Base-by-base conservation (phyloP, 129 eudicot genomes). In the Sambucus nigra region DNA sequence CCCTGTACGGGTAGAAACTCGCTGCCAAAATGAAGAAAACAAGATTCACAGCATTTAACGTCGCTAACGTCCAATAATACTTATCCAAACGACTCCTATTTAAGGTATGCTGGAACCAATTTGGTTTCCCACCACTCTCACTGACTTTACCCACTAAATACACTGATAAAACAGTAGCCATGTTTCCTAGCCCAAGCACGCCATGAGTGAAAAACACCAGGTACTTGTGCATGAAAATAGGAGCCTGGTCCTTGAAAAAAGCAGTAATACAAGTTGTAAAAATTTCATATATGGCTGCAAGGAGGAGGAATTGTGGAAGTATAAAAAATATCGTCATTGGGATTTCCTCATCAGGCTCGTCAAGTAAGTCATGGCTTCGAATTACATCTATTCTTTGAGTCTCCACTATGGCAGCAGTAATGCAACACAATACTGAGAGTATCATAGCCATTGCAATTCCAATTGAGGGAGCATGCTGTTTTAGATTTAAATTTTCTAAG, bases 321-420 rank as follows among this genome's bases (percentile, higher is more conserved):
- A 68, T 38, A 70, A 70, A 68, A 19, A 61, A 67, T 5, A 67
- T 50, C 31, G 39, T 55, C 74, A 73, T 73, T 2, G 67, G 67
- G 4, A 71, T 38, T 12, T 18, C 55, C 41, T 71, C 70, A 7
- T 56, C 50, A 3, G 76, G 71, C 55, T 56, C 48, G 50, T 67
- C 70, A 11, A 67, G 18, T 45, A 73, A 57, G 52, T 52, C 70
- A 50, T 67, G 66, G 13, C 63, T 47, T 25, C 25, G 19, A 28
- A 63, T 59, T 3, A 55, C 54, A 9, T 39, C 56, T 0, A 68
- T 65, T 50, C 73, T 68, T 25, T 42, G 47, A 25, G 26, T 6
- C 54, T 68, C 74, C 48, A 73, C 60, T 63, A 28, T 31, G 7
- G 79, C 74, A 7, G 74, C 67, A 17, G 63, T 51, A 2, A 51